These are phyloP conservation scores for Rosa multiflora DNA, from an alignment of 306 rosid species.

Conservation along the genomic window DNA sequence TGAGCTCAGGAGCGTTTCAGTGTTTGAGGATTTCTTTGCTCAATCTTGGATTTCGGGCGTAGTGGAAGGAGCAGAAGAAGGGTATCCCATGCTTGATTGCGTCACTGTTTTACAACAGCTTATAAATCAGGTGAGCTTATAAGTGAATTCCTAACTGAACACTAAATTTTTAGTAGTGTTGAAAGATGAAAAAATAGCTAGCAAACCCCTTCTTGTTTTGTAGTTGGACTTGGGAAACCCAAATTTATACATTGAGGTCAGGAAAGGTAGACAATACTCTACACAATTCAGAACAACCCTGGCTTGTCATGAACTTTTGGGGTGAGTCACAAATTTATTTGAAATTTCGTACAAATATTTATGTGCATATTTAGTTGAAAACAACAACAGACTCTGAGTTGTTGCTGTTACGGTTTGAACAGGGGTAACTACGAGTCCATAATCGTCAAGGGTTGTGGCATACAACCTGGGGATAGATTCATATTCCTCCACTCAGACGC, in stretches of 20 bases:
- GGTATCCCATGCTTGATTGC: slow-evolving; percentile 19
- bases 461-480: slow-evolving; percentile 31
- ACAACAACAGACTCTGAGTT: background rate
- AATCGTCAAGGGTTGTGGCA: slow-evolving; percentile 31
- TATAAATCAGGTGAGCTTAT: slow-evolving; percentile 3
- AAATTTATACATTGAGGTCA: slow-evolving; percentile 35
- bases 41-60: slow-evolving; percentile 4
- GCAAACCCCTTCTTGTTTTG: background rate
- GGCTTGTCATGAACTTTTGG: slow-evolving; percentile 25
- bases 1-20: background rate
- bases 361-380: background rate
- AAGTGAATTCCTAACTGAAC: background rate
- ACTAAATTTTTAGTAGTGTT: background rate
- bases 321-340: slow-evolving; percentile 20
- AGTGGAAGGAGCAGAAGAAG: slow-evolving; percentile 8
- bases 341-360: no score
- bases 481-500: slow-evolving; percentile 32
- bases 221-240: slow-evolving; percentile 21
- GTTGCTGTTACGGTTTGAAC: slow-evolving; percentile 7
- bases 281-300: background rate
- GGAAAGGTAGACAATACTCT: slow-evolving; percentile 13
- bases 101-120: background rate
- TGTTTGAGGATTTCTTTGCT: background rate
- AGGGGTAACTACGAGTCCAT: slow-evolving; percentile 21
- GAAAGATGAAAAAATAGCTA: background rate